Percentiles rank a stretch among this genome's conserved stretches.
These are phyloP conservation scores for Buxus sempervirens DNA, from an alignment of 164 flowering plant species.

Conservation along the genomic window DNA sequence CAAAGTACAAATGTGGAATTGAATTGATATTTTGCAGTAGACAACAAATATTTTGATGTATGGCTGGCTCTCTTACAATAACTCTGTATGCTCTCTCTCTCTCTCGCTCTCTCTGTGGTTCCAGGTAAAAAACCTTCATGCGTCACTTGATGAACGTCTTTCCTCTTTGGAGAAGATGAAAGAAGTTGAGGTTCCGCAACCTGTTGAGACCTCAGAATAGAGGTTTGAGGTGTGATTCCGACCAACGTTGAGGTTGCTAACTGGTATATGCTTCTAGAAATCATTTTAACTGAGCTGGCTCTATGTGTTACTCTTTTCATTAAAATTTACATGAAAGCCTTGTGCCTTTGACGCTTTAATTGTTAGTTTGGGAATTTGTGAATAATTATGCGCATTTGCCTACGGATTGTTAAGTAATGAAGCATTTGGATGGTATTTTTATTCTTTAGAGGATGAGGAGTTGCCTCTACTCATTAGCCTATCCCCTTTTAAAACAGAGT, in stretches of 20 bases:
- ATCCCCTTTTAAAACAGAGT: no score
- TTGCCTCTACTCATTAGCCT: no score
- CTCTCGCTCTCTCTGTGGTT: background rate
- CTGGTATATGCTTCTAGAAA: background rate
- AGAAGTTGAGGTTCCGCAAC: conserved; percentile 31
- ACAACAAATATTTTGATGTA: no score
- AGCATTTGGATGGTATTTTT: background rate
- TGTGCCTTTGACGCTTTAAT: background rate
- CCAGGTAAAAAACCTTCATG: conserved; percentile 50
- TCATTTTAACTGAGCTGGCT: background rate
- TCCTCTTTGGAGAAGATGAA: conserved; percentile 39
- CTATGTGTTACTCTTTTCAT: background rate
- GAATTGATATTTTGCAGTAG: no score
- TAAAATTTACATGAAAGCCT: background rate
- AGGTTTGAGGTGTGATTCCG: background rate
- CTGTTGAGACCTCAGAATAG: conserved; percentile 34
- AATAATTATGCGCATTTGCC: background rate
- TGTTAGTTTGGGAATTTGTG: background rate
- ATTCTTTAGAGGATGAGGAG: no score
- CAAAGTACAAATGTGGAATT: no score
- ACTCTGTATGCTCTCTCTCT: no score
- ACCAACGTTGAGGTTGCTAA: background rate
- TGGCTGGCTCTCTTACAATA: background rate
- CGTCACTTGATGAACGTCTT: conserved; percentile 42
- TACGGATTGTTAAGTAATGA: no score